These are phyloP conservation scores for Phellinidium pouzarii DNA, from an alignment of 1,284 basidiomycete genomes.

Conservation along the genomic window DNA sequence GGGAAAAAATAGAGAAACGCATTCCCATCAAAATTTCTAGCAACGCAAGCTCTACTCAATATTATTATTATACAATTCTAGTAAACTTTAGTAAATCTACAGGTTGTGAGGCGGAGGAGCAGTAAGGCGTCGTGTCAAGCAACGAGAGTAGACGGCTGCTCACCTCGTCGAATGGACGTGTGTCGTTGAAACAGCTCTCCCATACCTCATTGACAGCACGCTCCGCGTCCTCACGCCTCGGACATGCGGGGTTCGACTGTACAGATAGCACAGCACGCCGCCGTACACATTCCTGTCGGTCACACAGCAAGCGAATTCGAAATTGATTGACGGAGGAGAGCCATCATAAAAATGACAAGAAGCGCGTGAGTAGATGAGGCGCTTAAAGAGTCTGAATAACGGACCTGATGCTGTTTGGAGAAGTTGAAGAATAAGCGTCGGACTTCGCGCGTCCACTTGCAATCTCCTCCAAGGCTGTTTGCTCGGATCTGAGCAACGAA, in stretches of 20 bases:
- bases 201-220: conserved; percentile 93
- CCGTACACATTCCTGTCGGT: conserved; percentile 75
- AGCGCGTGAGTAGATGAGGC: conserved; percentile 12
- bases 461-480: conserved; percentile 90
- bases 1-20: not conserved
- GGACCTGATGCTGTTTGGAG: conserved; percentile 90
- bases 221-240: conserved; percentile 71
- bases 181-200: conserved; percentile 94
- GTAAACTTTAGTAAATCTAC: conserved; percentile 16
- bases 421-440: conserved; percentile 71
- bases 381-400: conserved; percentile 19
- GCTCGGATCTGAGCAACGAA: conserved; percentile 72
- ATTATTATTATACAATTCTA: not conserved
- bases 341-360: not conserved
- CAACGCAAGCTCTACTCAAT: not conserved
- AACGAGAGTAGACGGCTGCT: conserved; percentile 18
- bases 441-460: conserved; percentile 77
- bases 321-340: not conserved
- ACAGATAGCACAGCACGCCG: conserved; percentile 84
- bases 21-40: too few relatives aligned
- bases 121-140: not conserved
- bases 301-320: not conserved
- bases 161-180: conserved; percentile 95
- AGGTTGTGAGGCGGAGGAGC: not conserved
- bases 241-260: conserved; percentile 74